A percentile compares a stretch with the other conserved stretches of the same genome.
These are phyloP conservation scores for Cercospora sp. DNA, from an alignment of 2,329 filamentous ascomycete species.

Conservation along the genomic window DNA sequence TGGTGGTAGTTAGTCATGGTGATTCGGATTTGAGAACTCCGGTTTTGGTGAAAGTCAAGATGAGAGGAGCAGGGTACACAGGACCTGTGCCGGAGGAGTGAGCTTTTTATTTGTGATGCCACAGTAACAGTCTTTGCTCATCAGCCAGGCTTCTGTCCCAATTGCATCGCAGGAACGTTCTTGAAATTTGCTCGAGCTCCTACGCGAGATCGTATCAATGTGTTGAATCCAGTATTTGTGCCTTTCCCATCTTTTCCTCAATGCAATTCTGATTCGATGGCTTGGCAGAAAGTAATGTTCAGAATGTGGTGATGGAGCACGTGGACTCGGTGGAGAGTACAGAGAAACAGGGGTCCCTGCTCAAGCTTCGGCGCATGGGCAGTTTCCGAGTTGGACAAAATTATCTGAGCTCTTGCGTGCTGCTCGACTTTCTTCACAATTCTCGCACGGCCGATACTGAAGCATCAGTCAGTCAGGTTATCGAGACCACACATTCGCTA, in stretches of 20 bases:
- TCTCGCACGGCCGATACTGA: background rate
- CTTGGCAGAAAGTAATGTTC: background rate
- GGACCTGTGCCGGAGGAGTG: background rate
- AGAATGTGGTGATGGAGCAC: background rate
- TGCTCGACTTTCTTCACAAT: background rate
- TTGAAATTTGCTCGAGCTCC: background rate
- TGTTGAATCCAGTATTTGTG: background rate
- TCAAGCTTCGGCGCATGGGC: background rate
- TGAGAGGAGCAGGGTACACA: background rate
- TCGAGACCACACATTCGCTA: slow-evolving; percentile 13
- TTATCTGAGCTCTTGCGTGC: background rate
- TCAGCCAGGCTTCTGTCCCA: background rate
- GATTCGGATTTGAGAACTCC: slow-evolving; percentile 2
- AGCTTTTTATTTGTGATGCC: background rate
- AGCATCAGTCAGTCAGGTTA: background rate
- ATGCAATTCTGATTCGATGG: background rate
- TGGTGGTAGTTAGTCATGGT: background rate
- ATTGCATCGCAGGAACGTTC: background rate
- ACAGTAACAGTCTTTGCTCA: background rate
- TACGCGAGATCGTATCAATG: background rate
- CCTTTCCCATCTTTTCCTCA: background rate
- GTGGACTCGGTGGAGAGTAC: background rate
- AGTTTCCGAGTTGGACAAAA: background rate
- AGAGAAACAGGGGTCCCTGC: background rate
- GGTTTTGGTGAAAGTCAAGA: slow-evolving; percentile 4